Base-by-base conservation (phyloP, 2,329 filamentous ascomycete genomes). In the Grosmannia penicillata region DNA sequence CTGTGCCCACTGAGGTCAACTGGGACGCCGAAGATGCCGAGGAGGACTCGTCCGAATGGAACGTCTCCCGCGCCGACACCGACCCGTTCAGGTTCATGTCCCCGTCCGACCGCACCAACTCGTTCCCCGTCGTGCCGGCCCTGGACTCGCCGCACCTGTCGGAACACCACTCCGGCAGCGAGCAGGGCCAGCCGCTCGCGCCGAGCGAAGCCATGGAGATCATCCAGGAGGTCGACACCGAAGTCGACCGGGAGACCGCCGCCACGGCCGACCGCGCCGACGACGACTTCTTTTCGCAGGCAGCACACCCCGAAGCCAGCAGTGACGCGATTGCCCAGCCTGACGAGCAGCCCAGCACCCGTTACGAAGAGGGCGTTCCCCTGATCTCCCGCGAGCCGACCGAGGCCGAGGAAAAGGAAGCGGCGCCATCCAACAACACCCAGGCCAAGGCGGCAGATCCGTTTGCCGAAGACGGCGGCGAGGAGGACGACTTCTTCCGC, bases 341-440 rank as follows among this genome's bases (percentile, higher is more conserved):
- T 14, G 60, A 60, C 25, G 60, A 66, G 27, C 59, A 59, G 18
- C 58, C 61, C 1, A 70, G 78, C 21, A 68, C 70, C 19, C 70
- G 79, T 32, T 84, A 69, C 45, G 78, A 82, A 41, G 80, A 85
- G 56, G 79, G 79, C 0, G 42, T 84, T 5, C 78, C 79, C 1
- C 56, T 85, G 42, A 73, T 74, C 48, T 37, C 47, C 1, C 61
- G 64, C 17, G 54, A 60, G 35, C 39, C 51, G 58, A 29, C 19
- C 5, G 42, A 46, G 4, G 52, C 53, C 13, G 47, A 49, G 9
- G 37, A 18, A 22, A 21, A 35, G 18, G 19, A 38, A 18, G 14
- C 33, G 1, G 11, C 10, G 36, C 17, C 37, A 22, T 28, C 39
- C 21, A 18, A 42, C 2, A 33, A 45, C 4, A 24, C 33, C 2